Evolutionary conservation across 2,329 filamentous ascomycete species (phyloP), one percentile per base, ranked within the genome.

Genomic region (Colletotrichum sublineola): DNA sequence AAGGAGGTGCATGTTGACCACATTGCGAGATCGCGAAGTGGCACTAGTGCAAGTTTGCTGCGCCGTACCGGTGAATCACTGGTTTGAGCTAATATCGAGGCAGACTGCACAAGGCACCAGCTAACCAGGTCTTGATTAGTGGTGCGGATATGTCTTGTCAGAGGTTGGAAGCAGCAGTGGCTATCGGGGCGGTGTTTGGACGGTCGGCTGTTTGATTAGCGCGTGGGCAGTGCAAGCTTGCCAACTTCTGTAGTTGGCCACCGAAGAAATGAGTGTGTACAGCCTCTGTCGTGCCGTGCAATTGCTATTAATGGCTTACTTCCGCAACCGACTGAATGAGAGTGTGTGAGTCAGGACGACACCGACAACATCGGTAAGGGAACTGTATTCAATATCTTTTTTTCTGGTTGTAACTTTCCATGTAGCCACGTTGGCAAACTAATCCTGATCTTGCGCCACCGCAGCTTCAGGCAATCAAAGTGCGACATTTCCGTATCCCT

Each of bases 61-160:
- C n/a, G n/a, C 11, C 44, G 29, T 40, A 55, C 11, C n/a, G n/a
- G 33, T 33, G 31, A 63, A 40, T 20, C 53, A 58, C 53, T 53
- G 58, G 31, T 42, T 33, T 48, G 63, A 55, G 46, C 63, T 53
- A 63, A 72, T 62, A 31, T 50, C 58, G 36, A 67, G 63, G 63
- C 71, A 64, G 68, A 72, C 61, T 68, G 46, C 68, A 56, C 48
- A 36, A 64, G 46, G 58, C 31, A 60, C 53, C 63, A 68, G 58
- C 65, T 63, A 52, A 48, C 58, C 57, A 44, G 48, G 24, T 61
- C n/a, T 40, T 52, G 40, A 29, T 40, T 42, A 40, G 58, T 53
- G 65, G 60, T 29, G 44, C 20, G 20, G 5, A 12, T 50, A 38
- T 62, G 40, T 61, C 33, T 44, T 40, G 40, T 33, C 9, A 33